Conservation (phyloP, 345 rosid genomes). For the Eucalyptus pauciflora region DNA sequence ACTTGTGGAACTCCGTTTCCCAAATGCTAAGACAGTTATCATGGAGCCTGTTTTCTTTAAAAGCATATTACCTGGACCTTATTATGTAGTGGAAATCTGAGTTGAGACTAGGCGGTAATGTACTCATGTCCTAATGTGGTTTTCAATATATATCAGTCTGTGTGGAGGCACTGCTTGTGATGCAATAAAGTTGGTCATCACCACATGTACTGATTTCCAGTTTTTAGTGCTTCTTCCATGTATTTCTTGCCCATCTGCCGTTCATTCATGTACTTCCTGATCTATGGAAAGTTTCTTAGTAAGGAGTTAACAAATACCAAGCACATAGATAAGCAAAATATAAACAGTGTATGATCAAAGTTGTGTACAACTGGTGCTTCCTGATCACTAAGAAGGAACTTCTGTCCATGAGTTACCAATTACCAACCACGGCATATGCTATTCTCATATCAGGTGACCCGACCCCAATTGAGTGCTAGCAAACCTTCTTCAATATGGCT, state of each 20-base stretch:
- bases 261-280: background rate
- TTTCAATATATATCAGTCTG: background rate
- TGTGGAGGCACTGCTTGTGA: background rate
- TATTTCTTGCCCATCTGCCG: background rate
- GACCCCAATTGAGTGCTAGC: background rate
- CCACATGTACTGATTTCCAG: background rate
- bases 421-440: background rate
- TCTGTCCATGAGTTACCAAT: background rate
- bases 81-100: background rate
- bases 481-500: background rate
- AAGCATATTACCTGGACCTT: background rate
- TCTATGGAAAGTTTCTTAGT: background rate
- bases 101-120: background rate
- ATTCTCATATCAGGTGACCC: background rate
- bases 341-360: background rate
- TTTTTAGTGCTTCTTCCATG: background rate
- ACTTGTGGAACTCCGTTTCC: slow-evolving; percentile 92
- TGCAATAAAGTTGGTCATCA: background rate
- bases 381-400: background rate
- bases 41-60: background rate
- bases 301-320: background rate
- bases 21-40: slow-evolving; percentile 34
- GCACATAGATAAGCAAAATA: background rate
- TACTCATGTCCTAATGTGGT: background rate
- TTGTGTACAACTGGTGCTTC: background rate